Base-by-base conservation (phyloP, 768 basidiomycete genomes). In the Phylloporus sp. region DNA sequence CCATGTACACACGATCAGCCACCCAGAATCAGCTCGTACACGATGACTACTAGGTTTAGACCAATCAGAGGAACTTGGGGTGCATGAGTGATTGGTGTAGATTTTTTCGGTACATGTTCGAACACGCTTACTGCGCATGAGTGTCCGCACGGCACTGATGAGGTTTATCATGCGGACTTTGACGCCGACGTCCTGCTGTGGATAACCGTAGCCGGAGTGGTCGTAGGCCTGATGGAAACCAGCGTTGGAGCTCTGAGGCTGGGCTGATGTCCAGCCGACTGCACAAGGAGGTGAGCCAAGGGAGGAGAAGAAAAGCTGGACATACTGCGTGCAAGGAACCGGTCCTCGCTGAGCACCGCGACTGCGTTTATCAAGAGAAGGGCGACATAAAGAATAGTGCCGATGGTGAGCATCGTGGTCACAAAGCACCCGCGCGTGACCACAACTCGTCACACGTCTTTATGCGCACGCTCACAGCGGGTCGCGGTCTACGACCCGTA, bases 261-360 rank as follows among this genome's bases (percentile, higher is more conserved):
- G 81, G 44, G 78, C 72, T 7, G 86, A 77, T 24, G 87, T 82
- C 91, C 92, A 95, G 48, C 94, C 94, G 65, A 96, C 94, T 95
- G 58, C 32, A 46, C 52, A 31, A 33, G 31, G 43, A 31, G 45
- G 53, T 38, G 44, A 48, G 22, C 23, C 27, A 37, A 21, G 23
- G 29, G n/a, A n/a, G 20, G 23, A 39, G 32, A 41, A 45, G 33
- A 46, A 22, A 47, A 47, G 9, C 39, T 32, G 47, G 46, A 77
- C 86, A 57, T 63, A 95, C 93, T 92, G 63, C 84, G 76, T 18
- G 92, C 86, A 45, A 99, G 82, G 69, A 99, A 99, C 7, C 95
- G 80, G 58, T 99, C 95, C 69, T 99, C 95, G 60, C 84, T 95
- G 52, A 99, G 76, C 48, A 99, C 84, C 8, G 95, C 95, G 66